These are phyloP conservation scores for Coniophora puteana DNA, from an alignment of 1,284 basidiomycete genomes.

Conservation along the genomic window DNA sequence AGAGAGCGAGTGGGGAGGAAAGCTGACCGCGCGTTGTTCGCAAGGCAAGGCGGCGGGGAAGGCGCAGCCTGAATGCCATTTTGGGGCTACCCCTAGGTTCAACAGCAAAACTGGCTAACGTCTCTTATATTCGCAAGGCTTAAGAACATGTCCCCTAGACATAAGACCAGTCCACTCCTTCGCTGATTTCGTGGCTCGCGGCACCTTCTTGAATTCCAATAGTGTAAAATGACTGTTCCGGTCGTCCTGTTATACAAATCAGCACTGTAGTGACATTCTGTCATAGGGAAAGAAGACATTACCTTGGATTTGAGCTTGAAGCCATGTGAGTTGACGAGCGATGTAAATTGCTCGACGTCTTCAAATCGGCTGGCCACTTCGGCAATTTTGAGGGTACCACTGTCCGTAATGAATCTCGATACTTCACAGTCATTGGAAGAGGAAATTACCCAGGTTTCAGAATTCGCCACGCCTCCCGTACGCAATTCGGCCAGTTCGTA, in stretches of 20 bases:
- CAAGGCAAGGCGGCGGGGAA: constrained; percentile 4
- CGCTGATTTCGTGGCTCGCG: constrained; percentile 43
- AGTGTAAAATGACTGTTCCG: constrained; percentile 87
- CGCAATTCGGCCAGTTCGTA: constrained; percentile 90
- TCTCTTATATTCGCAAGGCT: constrained; percentile 97
- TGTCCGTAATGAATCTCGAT: constrained; percentile 27
- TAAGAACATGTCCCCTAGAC: constrained; percentile 63
- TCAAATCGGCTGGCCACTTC: constrained; percentile 93
- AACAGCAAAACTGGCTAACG: constrained; percentile 31
- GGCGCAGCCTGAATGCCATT: background rate
- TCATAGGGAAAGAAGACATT: constrained; percentile 10
- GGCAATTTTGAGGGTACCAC: constrained; percentile 88
- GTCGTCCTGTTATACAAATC: constrained; percentile 51
- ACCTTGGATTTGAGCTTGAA: constrained; percentile 80
- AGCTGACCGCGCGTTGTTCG: too few species aligned
- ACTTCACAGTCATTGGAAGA: constrained; percentile 6
- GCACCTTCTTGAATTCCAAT: constrained; percentile 78
- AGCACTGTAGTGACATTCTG: constrained; percentile 3
- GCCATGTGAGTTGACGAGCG: constrained; percentile 71
- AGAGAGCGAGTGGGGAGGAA: constrained; percentile 9
- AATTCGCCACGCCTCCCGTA: constrained; percentile 88
- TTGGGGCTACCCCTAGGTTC: background rate
- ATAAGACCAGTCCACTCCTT: constrained; percentile 66
- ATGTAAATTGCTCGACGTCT: constrained; percentile 72
- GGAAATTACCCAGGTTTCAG: constrained; percentile 70